Evolutionary conservation across 305 asterid genomes (phyloP).

Genomic region (Fraxinus velutina): DNA sequence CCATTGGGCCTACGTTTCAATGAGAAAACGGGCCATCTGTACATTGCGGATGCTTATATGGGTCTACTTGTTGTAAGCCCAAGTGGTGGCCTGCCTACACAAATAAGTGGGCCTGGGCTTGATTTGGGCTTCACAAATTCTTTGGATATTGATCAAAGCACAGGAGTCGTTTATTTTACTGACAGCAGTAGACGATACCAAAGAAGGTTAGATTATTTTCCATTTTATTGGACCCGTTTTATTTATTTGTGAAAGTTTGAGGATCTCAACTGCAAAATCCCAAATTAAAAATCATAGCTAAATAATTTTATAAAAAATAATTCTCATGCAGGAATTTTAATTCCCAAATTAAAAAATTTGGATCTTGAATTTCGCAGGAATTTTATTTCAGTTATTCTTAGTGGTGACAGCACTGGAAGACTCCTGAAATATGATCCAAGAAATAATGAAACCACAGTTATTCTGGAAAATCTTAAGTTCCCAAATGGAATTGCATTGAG

Average conservation of each 20-base stretch:
- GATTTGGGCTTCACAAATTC: slow-evolving; percentile 57
- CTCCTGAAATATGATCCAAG: slow-evolving; percentile 49
- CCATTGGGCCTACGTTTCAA: slow-evolving; percentile 70
- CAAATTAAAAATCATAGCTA: neutral
- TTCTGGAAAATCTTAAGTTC: slow-evolving; percentile 50
- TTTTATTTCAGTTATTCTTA: slow-evolving; percentile 36
- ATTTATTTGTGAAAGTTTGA: neutral
- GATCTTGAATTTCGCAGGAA: slow-evolving; percentile 35
- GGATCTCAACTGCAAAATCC: neutral
- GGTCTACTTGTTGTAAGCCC: slow-evolving; percentile 66
- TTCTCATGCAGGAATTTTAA: neutral
- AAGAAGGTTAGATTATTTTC: slow-evolving; percentile 46
- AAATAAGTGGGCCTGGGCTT: slow-evolving; percentile 37
- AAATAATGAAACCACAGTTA: slow-evolving; percentile 34
- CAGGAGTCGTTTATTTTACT: slow-evolving; percentile 50
- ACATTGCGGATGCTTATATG: slow-evolving; percentile 71
- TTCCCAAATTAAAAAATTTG: neutral
- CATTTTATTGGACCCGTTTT: neutral
- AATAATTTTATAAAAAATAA: no score
- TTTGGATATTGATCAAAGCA: slow-evolving; percentile 48
- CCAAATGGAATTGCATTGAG: slow-evolving; percentile 79
- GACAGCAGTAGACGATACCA: slow-evolving; percentile 54
- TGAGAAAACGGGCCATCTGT: slow-evolving; percentile 45
- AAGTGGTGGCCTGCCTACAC: slow-evolving; percentile 53
- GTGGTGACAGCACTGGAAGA: slow-evolving; percentile 62